Evolutionary conservation across 768 basidiomycete genomes (phyloP).

Genomic region (Glaciozyma antarctica): DNA sequence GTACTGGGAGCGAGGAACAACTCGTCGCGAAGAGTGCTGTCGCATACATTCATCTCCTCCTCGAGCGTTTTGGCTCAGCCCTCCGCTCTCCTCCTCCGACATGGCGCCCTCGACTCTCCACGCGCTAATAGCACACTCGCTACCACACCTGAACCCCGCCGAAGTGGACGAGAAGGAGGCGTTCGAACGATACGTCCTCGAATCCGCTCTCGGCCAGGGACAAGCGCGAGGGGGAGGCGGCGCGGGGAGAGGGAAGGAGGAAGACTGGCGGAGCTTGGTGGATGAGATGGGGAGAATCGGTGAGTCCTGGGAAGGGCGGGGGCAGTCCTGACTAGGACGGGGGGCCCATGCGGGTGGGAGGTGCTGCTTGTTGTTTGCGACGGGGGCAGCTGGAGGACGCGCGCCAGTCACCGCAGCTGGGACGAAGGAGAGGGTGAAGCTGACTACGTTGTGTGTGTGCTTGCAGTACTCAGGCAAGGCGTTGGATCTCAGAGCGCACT

Average conservation of each 20-base stretch:
- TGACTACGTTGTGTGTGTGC: neutral
- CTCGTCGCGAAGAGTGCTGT: too few relatives aligned
- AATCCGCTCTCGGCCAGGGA: neutral
- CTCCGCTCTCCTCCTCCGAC: neutral
- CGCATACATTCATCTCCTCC: neutral
- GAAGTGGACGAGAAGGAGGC: neutral
- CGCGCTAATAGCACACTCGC: neutral
- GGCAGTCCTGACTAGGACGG: neutral
- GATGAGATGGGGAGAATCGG: neutral
- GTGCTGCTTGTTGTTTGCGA: neutral
- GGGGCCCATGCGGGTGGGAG: neutral
- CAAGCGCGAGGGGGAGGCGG: neutral
- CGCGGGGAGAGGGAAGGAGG: neutral
- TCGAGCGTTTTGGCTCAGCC: neutral
- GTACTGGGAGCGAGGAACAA: too few relatives aligned
- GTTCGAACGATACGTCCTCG: slow-evolving; percentile 1
- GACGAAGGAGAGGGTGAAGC: too few relatives aligned
- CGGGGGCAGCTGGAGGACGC: neutral
- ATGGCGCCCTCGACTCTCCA: slow-evolving; percentile 1
- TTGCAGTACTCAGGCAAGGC: neutral
- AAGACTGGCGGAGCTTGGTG: slow-evolving; percentile 1
- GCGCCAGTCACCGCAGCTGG: neutral
- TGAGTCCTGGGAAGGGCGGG: neutral
- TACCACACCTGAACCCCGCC: neutral
- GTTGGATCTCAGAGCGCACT: neutral